Base-by-base conservation (phyloP, 2,329 filamentous ascomycete species). In the Verticillium zaregamsianum region DNA sequence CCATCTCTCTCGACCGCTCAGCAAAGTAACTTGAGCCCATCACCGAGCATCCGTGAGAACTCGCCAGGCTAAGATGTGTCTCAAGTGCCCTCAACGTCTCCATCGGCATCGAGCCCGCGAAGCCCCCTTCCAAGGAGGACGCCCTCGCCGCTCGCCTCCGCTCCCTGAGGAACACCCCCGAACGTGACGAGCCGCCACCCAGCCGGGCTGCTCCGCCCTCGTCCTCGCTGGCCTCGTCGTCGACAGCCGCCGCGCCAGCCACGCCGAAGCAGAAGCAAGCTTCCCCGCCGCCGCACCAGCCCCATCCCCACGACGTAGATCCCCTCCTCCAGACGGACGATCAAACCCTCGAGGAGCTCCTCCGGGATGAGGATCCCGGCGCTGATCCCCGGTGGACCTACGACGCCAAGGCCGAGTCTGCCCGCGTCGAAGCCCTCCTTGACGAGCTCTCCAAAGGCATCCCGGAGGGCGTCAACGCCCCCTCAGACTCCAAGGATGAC, bases 141-240 rank as follows among this genome's bases (percentile, higher is more conserved):
- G 75, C 77, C 9, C 75, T 87, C 9, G 75, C 83, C 2, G 79
- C 79, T 2, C 78, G 84, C 25, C 75, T 87, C 55, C 82, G 81
- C 66, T 79, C 75, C 6, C 74, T 87, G 23, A 80, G 84, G 14
- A 74, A 77, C 25, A 74, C 73, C 25, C 71, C 74, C 17, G 72
- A 73, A 33, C 60, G 65, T 31, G 64, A 66, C 14, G 39, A 14
- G 15, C 37, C 57, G 9, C 57, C 57, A 6, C 35, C 35, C n/a
- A 11, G 35, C 33, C 32, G 25, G 7, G 25, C 54, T 14, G 14
- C 33, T 14, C 33, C 33, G 8, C 6, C 8, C 25, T n/a, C 57
- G 17, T 59, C 69, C 8, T 62, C 72, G 8, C 62, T 70, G 9
- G 59, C 68, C 59, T 58, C 66, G 49, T 57, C 35, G 9, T 64